Conservation (phyloP, 176 grass and related monocot species). For the Panicum miliaceum region DNA sequence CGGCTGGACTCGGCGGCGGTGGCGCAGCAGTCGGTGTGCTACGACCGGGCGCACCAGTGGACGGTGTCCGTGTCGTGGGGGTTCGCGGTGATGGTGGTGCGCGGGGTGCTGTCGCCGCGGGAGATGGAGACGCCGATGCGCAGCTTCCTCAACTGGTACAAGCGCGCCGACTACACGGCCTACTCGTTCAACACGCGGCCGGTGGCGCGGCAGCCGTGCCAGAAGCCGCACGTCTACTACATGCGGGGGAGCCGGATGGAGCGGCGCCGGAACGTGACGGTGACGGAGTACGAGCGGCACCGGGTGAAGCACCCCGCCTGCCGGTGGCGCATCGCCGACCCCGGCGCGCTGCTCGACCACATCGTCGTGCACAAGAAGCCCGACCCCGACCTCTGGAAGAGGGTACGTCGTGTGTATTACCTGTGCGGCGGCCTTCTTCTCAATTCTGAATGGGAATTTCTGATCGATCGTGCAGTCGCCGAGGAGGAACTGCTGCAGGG, state of each 20-base stretch:
- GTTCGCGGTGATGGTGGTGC: slow-evolving; percentile 77
- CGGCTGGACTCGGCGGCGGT: slow-evolving; percentile 79
- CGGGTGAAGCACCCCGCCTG: slow-evolving; percentile 52
- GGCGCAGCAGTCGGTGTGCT: slow-evolving; percentile 94
- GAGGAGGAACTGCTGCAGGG: slow-evolving; percentile 92
- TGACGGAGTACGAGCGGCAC: slow-evolving; percentile 81
- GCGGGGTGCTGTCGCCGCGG: slow-evolving; percentile 84
- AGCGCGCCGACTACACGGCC: slow-evolving; percentile 72
- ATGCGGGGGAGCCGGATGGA: slow-evolving; percentile 64
- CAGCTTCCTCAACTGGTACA: slow-evolving; percentile 95
- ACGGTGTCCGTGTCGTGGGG: slow-evolving; percentile 95
- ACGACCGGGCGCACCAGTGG: slow-evolving; percentile 69
- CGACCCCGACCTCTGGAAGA: slow-evolving; percentile 82
- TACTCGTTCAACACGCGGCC: slow-evolving; percentile 84
- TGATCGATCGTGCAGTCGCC: slow-evolving; percentile 55
- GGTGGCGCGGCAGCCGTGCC: slow-evolving; percentile 68
- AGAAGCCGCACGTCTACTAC: slow-evolving; percentile 80
- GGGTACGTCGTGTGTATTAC: slow-evolving; percentile 49
- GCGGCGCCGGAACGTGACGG: slow-evolving; percentile 54
- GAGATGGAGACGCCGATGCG: slow-evolving; percentile 94
- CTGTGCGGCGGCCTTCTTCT: no score
- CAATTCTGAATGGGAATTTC: no score
- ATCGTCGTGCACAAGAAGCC: slow-evolving; percentile 85
- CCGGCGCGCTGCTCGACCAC: slow-evolving; percentile 61
- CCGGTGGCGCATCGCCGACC: slow-evolving; percentile 84